phyloP scores from a whole-genome alignment of 2,329 filamentous ascomycete species.

The Tympanopsis confertula region DNA sequence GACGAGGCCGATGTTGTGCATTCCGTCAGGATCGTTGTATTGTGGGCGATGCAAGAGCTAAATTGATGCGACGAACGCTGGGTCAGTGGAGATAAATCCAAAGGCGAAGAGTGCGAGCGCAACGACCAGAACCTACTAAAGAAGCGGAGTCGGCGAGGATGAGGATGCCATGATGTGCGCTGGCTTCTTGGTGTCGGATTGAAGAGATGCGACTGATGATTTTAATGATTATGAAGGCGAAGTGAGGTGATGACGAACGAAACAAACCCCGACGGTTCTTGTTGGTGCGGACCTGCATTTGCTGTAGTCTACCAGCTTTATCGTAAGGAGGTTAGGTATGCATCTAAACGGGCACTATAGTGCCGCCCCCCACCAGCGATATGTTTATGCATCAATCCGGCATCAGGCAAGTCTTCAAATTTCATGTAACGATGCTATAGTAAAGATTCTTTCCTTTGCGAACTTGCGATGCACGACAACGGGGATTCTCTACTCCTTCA shows the following conservation, averaged over 20 bases:
- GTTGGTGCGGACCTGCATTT: too few relatives aligned
- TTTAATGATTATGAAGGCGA: background rate
- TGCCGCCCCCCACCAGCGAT: too few relatives aligned
- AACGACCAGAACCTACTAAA: conserved; percentile 46
- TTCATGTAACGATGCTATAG: too few relatives aligned
- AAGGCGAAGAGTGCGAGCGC: background rate
- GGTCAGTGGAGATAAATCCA: conserved; percentile 5
- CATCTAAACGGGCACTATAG: too few relatives aligned
- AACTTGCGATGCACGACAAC: too few relatives aligned
- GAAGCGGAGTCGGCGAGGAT: conserved; percentile 56
- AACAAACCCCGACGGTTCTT: too few relatives aligned
- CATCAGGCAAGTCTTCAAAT: too few relatives aligned
- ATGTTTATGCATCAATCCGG: too few relatives aligned
- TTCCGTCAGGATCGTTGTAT: conserved; percentile 84
- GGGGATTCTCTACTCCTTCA: too few relatives aligned
- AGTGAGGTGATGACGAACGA: background rate
- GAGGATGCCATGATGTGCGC: conserved; percentile 53
- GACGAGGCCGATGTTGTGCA: conserved; percentile 78
- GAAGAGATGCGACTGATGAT: background rate
- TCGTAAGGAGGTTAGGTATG: too few relatives aligned
- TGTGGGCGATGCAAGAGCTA: conserved; percentile 88
- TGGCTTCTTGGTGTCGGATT: background rate
- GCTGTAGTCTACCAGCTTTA: too few relatives aligned
- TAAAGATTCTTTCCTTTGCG: too few relatives aligned
- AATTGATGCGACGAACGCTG: conserved; percentile 5